Conservation (phyloP, 1,139 yeast genomes). For the Pneumocystis jirovecii region DNA sequence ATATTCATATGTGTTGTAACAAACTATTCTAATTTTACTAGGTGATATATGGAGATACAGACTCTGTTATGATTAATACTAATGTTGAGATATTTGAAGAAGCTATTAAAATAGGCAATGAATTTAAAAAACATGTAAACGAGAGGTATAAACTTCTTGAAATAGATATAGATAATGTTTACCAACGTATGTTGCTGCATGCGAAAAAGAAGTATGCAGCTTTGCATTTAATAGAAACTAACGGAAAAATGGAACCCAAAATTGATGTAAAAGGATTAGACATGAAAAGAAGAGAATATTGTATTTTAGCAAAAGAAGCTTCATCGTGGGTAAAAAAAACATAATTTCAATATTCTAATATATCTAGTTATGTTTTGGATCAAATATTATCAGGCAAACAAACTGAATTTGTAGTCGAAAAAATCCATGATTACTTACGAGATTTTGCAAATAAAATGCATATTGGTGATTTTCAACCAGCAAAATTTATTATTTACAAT, state of each 20-base stretch:
- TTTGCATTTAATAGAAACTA: conserved; percentile 38
- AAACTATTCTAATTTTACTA: not conserved
- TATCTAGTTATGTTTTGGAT: conserved; percentile 42
- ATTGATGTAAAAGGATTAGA: conserved; percentile 93
- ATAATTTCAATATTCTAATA: not conserved
- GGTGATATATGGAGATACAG: conserved; percentile 97
- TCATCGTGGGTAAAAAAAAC: conserved; percentile 29
- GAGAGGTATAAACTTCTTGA: conserved; percentile 77
- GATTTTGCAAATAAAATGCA: conserved; percentile 44
- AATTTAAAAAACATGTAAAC: conserved; percentile 72
- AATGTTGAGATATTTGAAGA: conserved; percentile 54
- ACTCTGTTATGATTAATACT: conserved; percentile 97
- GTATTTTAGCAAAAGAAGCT: conserved; percentile 80
- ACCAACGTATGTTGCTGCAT: conserved; percentile 67
- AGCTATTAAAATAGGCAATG: conserved; percentile 70
- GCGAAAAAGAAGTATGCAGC: conserved; percentile 99
- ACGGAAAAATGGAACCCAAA: conserved; percentile 35
- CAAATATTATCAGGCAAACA: conserved; percentile 60
- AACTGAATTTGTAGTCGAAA: conserved; percentile 61
- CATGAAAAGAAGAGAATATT: conserved; percentile 91
- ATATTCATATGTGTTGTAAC: not conserved
- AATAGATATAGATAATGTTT: conserved; percentile 89
- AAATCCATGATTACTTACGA: conserved; percentile 60
- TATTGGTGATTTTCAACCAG: conserved; percentile 44
- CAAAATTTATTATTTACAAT: conserved; percentile 26